Conservation (phyloP, 495 filamentous ascomycete species). For the Viridothelium virens region DNA sequence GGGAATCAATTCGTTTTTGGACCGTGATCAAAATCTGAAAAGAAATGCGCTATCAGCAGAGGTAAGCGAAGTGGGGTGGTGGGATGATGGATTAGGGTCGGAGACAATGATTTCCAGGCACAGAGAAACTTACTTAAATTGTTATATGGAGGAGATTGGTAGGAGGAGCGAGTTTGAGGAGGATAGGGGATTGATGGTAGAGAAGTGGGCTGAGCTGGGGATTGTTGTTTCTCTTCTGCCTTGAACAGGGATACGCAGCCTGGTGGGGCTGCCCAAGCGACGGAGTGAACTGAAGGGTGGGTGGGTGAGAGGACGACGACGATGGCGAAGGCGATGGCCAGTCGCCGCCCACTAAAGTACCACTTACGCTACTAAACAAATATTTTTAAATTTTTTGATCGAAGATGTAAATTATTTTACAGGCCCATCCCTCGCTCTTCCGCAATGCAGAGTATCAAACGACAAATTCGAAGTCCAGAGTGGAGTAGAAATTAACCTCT, state of each 20-base stretch:
- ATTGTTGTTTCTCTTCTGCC: slow-evolving; percentile 4
- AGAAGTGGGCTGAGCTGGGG: background rate
- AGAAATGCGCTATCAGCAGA: slow-evolving; percentile 2
- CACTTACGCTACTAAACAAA: background rate
- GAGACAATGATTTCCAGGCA: background rate
- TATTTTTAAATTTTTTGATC: background rate
- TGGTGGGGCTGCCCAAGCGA: slow-evolving; percentile 11
- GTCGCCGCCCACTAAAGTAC: no score
- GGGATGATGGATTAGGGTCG: background rate
- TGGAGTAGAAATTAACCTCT: background rate
- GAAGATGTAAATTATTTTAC: background rate
- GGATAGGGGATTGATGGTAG: background rate
- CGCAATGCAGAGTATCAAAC: slow-evolving; percentile 12
- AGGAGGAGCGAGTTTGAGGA: background rate
- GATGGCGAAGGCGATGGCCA: no score
- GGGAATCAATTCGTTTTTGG: background rate
- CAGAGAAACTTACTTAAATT: background rate
- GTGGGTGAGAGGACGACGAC: no score
- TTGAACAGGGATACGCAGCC: slow-evolving; percentile 2
- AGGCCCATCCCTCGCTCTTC: background rate
- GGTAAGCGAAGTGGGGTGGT: slow-evolving; percentile 7
- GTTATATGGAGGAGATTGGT: background rate
- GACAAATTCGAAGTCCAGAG: slow-evolving; percentile 1
- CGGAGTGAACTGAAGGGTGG: background rate
- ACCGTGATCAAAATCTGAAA: slow-evolving; percentile 1